Evolutionary conservation across 2,329 filamentous ascomycete genomes (phyloP).

Genomic region (Phyllosticta citriasiana): DNA sequence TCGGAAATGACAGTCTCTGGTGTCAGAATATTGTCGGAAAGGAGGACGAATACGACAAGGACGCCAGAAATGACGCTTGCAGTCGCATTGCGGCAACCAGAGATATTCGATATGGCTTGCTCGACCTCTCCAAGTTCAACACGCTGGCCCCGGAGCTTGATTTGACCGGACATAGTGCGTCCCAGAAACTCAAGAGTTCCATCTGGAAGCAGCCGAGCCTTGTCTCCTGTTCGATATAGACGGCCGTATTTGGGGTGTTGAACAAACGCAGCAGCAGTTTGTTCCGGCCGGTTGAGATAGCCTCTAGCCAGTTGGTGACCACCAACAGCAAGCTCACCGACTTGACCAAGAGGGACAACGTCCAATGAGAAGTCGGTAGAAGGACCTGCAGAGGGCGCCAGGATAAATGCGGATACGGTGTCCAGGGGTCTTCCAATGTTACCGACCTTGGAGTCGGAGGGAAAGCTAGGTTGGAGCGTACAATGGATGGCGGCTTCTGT

Average conservation of each 20-base stretch:
- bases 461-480: slow-evolving; percentile 59
- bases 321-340: slow-evolving; percentile 73
- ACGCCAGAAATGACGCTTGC: slow-evolving; percentile 57
- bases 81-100: slow-evolving; percentile 49
- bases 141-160: slow-evolving; percentile 77
- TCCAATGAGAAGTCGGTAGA: slow-evolving; percentile 27
- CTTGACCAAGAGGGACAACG: slow-evolving; percentile 54
- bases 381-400: slow-evolving; percentile 35
- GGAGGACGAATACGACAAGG: slow-evolving; percentile 65
- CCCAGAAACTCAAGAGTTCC: slow-evolving; percentile 76
- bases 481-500: slow-evolving; percentile 91
- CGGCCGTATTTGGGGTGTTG: slow-evolving; percentile 52
- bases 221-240: slow-evolving; percentile 79
- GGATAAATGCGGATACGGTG: slow-evolving; percentile 69
- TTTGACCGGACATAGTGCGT: slow-evolving; percentile 67
- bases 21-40: slow-evolving; percentile 34
- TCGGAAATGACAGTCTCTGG: slow-evolving; percentile 41
- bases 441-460: slow-evolving; percentile 45
- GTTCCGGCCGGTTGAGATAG: slow-evolving; percentile 71
- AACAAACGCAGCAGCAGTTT: slow-evolving; percentile 64
- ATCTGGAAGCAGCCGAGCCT: slow-evolving; percentile 55
- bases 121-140: slow-evolving; percentile 61
- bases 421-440: slow-evolving; percentile 71
- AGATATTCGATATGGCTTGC: slow-evolving; percentile 21
- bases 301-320: slow-evolving; percentile 69